These are phyloP conservation scores for Papilionanthe hybrid DNA, from an alignment of 116 monocot species.

Conservation along the genomic window DNA sequence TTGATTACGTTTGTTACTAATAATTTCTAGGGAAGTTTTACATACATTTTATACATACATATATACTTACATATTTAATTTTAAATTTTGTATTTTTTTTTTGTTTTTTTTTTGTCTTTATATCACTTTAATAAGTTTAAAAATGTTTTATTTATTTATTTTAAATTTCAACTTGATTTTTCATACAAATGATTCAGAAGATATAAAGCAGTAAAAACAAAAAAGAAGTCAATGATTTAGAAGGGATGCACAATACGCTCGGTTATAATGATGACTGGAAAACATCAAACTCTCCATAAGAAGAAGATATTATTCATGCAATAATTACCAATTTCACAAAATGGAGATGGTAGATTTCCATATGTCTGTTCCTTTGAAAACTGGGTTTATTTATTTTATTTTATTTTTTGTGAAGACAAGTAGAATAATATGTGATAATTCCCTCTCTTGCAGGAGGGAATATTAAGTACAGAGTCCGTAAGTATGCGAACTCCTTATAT, in stretches of 20 bases:
- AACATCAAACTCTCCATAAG: background rate
- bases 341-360: background rate
- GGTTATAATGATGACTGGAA: background rate
- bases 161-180: background rate
- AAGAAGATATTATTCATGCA: background rate
- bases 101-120: too few relatives aligned
- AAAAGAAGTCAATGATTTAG: background rate
- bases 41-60: too few relatives aligned
- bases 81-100: too few relatives aligned
- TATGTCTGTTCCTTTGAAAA: background rate
- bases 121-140: too few relatives aligned
- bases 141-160: too few relatives aligned
- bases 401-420: too few relatives aligned
- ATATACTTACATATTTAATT: too few relatives aligned
- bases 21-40: too few relatives aligned
- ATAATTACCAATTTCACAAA: background rate
- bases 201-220: background rate
- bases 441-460: too few relatives aligned
- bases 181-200: background rate
- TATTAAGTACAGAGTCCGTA: too few relatives aligned
- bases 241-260: background rate
- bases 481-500: too few relatives aligned
- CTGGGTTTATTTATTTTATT: background rate
- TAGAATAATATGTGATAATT: background rate
- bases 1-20: too few relatives aligned